Evolutionary conservation across 495 filamentous ascomycete species (phyloP).

Genomic region (Letharia lupina): DNA sequence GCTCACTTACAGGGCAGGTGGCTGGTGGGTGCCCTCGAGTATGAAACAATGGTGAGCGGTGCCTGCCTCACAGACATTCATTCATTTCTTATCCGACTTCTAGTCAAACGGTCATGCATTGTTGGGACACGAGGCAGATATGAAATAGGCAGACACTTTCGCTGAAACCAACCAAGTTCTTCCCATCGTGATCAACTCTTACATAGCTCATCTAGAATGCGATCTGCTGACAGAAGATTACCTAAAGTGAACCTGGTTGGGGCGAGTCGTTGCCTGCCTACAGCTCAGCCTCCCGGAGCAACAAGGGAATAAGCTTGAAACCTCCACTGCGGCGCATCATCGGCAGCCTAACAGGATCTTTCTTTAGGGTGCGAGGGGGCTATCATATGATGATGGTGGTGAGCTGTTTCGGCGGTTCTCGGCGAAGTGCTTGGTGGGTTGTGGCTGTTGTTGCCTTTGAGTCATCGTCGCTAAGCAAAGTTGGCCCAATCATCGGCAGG

Average conservation of each 20-base stretch:
- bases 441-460: constrained; percentile 18
- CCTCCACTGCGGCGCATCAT: constrained; percentile 15
- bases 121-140: background rate
- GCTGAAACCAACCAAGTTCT: background rate
- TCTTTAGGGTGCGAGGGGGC: constrained; percentile 6
- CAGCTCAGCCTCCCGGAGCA: constrained; percentile 16
- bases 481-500: constrained; percentile 19
- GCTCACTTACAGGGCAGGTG: background rate
- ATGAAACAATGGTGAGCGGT: background rate
- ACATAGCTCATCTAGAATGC: background rate
- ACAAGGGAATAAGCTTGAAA: constrained; percentile 11
- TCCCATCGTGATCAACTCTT: background rate
- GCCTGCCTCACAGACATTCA: background rate
- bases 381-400: constrained; percentile 14
- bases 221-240: background rate
- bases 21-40: background rate
- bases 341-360: constrained; percentile 14
- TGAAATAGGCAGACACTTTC: background rate
- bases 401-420: constrained; percentile 2
- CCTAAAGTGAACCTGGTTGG: background rate
- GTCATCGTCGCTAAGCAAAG: constrained; percentile 18
- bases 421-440: background rate
- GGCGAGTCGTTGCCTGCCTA: background rate
- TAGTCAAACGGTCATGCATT: background rate
- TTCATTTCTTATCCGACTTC: background rate